Evolutionary conservation across 352 stramenopile species (phyloP).

Genomic region (Pythium plurisporium): DNA sequence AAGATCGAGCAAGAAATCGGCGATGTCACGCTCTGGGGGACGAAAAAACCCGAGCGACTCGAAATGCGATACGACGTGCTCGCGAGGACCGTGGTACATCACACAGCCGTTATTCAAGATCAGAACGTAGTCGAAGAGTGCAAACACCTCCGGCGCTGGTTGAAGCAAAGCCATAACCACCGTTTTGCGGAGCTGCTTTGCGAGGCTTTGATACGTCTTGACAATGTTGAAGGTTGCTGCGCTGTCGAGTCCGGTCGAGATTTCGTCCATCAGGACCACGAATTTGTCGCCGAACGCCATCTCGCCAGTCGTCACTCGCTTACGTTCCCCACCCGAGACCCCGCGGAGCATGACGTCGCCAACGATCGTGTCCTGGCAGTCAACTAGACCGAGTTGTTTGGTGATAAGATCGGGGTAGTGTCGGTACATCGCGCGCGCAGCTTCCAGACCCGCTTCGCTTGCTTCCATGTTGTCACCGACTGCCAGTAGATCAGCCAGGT

Average conservation of each 20-base stretch:
- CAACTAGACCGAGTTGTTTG: too few species aligned
- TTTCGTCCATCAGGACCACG: conserved; percentile 89
- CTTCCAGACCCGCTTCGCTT: too few species aligned
- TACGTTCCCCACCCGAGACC: conserved; percentile 83
- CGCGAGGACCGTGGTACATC: conserved; percentile 89
- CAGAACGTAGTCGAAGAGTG: conserved; percentile 94
- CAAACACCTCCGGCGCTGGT: conserved; percentile 88
- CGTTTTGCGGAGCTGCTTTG: conserved; percentile 29
- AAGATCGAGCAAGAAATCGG: conserved; percentile 26
- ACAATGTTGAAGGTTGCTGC: conserved; percentile 92
- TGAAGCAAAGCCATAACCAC: conserved; percentile 46
- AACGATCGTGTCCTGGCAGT: conserved; percentile 89
- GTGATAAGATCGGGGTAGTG: too few species aligned
- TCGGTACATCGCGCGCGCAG: too few species aligned
- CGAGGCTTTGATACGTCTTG: conserved; percentile 40
- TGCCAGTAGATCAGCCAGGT: too few species aligned
- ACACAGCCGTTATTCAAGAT: conserved; percentile 91
- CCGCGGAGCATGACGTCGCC: conserved; percentile 63
- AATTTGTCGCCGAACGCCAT: conserved; percentile 79
- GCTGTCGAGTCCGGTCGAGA: conserved; percentile 91
- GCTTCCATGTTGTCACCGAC: too few species aligned
- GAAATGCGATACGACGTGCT: conserved; percentile 83
- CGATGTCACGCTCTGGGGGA: conserved; percentile 24
- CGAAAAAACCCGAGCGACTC: conserved; percentile 26
- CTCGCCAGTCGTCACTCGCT: conserved; percentile 89